Conservation (phyloP, 73 alveolate species). For the Halteria grandinella region DNA sequence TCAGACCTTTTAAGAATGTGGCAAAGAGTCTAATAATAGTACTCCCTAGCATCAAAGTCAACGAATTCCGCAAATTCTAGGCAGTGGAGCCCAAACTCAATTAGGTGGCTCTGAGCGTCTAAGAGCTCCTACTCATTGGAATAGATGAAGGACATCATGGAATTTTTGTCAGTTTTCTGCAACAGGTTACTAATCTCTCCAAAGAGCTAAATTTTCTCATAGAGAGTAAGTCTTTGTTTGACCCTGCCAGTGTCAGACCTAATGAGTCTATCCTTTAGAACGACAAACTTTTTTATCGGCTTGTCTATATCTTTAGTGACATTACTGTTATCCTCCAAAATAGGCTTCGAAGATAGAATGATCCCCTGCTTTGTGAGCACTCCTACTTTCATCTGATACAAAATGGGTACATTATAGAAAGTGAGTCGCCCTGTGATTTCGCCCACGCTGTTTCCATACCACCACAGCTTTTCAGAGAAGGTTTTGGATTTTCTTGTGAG, state of each 20-base stretch:
- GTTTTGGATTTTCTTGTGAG: no score
- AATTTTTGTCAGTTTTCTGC: conserved; percentile 53
- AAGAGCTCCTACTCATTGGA: conserved; percentile 61
- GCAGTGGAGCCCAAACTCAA: conserved; percentile 68
- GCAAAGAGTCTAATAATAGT: conserved; percentile 58
- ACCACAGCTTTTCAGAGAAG: conserved; percentile 60
- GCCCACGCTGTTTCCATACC: conserved; percentile 57
- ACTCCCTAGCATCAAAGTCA: conserved; percentile 68
- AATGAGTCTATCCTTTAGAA: conserved; percentile 15
- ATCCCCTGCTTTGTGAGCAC: conserved; percentile 80
- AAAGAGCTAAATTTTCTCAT: conserved; percentile 7
- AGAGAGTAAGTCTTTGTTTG: conserved; percentile 44
- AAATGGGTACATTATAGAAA: conserved; percentile 36
- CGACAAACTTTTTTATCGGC: conserved; percentile 28
- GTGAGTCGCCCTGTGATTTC: conserved; percentile 48
- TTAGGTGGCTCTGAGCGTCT: conserved; percentile 60
- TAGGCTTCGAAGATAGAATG: conserved; percentile 63
- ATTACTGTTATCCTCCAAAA: conserved; percentile 36
- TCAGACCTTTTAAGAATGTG: conserved; percentile 73
- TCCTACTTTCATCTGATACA: conserved; percentile 66
- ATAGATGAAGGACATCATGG: conserved; percentile 79
- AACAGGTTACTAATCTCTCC: background rate
- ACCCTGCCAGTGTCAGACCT: conserved; percentile 56
- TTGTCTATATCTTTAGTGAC: conserved; percentile 30
- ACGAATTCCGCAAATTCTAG: conserved; percentile 69